A percentile compares a stretch with the other conserved stretches of the same genome.
These are phyloP conservation scores for Strobilomyces dryophilus DNA, from an alignment of 768 basidiomycete species.

Conservation along the genomic window DNA sequence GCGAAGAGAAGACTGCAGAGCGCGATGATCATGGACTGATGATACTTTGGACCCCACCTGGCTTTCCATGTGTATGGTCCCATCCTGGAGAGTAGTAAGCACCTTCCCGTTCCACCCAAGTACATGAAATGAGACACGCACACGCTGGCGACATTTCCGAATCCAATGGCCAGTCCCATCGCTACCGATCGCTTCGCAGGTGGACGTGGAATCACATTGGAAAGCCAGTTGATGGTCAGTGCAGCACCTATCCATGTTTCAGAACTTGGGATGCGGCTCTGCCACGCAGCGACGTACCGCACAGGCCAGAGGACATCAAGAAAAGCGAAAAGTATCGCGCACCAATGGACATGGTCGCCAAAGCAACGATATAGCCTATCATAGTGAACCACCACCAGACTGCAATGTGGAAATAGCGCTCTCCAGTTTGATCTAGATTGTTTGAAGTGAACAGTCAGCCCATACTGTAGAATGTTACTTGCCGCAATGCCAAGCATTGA, in stretches of 20 bases:
- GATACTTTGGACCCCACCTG: constrained; percentile 59
- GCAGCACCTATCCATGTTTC: constrained; percentile 32
- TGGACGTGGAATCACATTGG: constrained; percentile 56
- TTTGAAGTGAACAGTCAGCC: neutral
- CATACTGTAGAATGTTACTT: neutral
- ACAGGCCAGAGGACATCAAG: constrained; percentile 55
- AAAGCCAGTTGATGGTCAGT: constrained; percentile 55
- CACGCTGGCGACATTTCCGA: constrained; percentile 55
- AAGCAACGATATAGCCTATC: constrained; percentile 54
- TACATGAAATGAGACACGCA: constrained; percentile 26
- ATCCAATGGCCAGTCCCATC: constrained; percentile 59
- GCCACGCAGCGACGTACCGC: constrained; percentile 24
- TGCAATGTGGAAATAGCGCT: constrained; percentile 60
- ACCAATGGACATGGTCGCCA: constrained; percentile 47
- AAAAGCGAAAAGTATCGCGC: constrained; percentile 61
- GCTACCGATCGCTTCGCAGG: constrained; percentile 51
- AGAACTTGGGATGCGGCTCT: neutral
- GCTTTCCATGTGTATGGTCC: constrained; percentile 61
- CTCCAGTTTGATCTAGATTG: constrained; percentile 49
- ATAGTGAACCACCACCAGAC: constrained; percentile 57
- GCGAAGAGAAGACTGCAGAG: constrained; percentile 32
- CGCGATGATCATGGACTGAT: constrained; percentile 56
- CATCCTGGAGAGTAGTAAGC: constrained; percentile 35
- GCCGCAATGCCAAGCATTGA: constrained; percentile 57
- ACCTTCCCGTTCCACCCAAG: neutral